phyloP scores from a whole-genome alignment of 2,329 filamentous ascomycete species.

The Chalaropsis thielavioides region DNA sequence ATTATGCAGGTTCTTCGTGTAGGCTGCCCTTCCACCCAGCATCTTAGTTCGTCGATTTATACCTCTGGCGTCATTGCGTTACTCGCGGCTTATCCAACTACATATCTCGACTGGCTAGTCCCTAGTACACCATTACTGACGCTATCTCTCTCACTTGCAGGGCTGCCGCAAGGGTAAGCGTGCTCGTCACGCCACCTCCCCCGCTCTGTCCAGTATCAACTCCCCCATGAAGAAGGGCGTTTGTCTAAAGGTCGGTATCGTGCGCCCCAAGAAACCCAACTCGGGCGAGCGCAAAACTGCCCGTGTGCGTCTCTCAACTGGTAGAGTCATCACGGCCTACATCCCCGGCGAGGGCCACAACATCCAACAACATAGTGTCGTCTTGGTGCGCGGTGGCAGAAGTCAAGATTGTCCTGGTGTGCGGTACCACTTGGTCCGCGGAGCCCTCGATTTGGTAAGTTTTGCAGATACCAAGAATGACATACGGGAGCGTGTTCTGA shows the following conservation, averaged over 20 bases:
- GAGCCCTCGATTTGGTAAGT: conserved; percentile 82
- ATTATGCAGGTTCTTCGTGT: conserved; percentile 57
- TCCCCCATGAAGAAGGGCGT: conserved; percentile 87
- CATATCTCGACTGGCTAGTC: not conserved
- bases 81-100: not conserved
- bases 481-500: not conserved
- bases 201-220: conserved; percentile 54
- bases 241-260: conserved; percentile 83
- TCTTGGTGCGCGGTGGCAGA: conserved; percentile 83
- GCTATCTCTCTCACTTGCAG: conserved; percentile 24
- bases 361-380: conserved; percentile 96
- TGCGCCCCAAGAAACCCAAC: conserved; percentile 97
- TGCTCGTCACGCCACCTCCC: conserved; percentile 75
- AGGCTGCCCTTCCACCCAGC: conserved; percentile 19
- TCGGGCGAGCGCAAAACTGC: conserved; percentile 94
- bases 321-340: conserved; percentile 78
- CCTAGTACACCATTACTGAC: not conserved
- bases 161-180: conserved; percentile 68
- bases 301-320: conserved; percentile 74
- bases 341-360: conserved; percentile 98
- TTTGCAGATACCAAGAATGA: not conserved
- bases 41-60: not conserved
- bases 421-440: conserved; percentile 83
- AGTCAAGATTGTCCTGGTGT: conserved; percentile 98
- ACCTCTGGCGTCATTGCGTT: not conserved